Percentiles rank a stretch among this genome's conserved stretches.
Evolutionary conservation across 768 basidiomycete genomes (phyloP).

Genomic region (Saitozyma sp.): DNA sequence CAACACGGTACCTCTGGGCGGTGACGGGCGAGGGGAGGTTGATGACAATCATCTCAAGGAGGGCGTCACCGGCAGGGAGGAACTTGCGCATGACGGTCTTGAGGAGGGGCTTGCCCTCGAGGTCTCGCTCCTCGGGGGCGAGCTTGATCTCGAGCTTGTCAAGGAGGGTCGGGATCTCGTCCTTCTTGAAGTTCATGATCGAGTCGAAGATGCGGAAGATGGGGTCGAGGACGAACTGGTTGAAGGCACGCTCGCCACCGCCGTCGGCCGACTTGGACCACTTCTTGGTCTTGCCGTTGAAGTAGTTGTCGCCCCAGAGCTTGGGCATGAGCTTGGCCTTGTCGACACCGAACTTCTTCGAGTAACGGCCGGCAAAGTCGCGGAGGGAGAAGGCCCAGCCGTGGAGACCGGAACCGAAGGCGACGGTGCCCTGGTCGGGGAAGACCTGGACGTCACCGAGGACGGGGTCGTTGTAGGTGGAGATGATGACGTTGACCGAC

Average conservation of each 20-base stretch:
- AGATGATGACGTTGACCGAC: constrained; percentile 96
- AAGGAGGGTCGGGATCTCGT: constrained; percentile 73
- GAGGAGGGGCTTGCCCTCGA: constrained; percentile 92
- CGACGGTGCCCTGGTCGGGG: constrained; percentile 96
- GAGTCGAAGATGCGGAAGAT: constrained; percentile 98
- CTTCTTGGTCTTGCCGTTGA: constrained; percentile 94
- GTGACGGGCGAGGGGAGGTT: constrained; percentile 96
- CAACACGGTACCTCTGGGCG: constrained; percentile 97
- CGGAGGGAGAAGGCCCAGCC: constrained; percentile 99
- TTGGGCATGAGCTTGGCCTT: constrained; percentile 97
- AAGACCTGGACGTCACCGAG: constrained; percentile 99
- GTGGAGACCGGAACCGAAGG: constrained; percentile 98
- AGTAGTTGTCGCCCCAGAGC: constrained; percentile 99
- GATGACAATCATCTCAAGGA: constrained; percentile 99
- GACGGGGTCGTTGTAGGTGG: constrained; percentile 88
- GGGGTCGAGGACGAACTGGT: constrained; percentile 93
- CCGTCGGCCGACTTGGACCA: constrained; percentile 83
- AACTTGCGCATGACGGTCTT: constrained; percentile 99
- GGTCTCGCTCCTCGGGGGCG: constrained; percentile 79
- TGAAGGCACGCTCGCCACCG: constrained; percentile 97
- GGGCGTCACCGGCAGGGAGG: constrained; percentile 96
- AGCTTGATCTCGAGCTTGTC: constrained; percentile 96
- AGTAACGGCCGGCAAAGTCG: constrained; percentile 90
- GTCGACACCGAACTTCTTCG: constrained; percentile 98
- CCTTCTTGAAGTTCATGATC: constrained; percentile 99